Conservation (phyloP, 768 basidiomycete species). For the Leccinellum albellum region DNA sequence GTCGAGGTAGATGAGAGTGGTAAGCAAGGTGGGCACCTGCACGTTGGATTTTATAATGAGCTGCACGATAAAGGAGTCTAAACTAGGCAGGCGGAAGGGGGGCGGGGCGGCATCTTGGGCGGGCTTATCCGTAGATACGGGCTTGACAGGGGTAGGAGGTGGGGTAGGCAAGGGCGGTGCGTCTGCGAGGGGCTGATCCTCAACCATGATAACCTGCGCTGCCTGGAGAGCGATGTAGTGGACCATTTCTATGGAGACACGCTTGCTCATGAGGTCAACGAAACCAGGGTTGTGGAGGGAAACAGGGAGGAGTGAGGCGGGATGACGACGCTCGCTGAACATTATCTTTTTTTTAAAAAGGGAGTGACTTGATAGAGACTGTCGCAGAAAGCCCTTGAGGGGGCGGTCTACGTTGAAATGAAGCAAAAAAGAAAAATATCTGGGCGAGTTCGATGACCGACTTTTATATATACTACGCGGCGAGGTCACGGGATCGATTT, state of each 20-base stretch:
- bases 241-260: conserved; percentile 84
- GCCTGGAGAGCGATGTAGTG: conserved; percentile 77
- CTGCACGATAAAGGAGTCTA: conserved; percentile 82
- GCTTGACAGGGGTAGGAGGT: conserved; percentile 60
- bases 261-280: conserved; percentile 70
- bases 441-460: background rate
- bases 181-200: conserved; percentile 40
- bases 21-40: conserved; percentile 84
- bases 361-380: conserved; percentile 33
- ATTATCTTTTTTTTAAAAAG: conserved; percentile 26
- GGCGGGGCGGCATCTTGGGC: conserved; percentile 25
- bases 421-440: conserved; percentile 8
- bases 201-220: conserved; percentile 68
- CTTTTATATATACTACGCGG: conserved; percentile 20
- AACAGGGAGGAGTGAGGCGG: conserved; percentile 78
- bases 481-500: conserved; percentile 28
- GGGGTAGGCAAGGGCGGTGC: conserved; percentile 54
- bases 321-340: conserved; percentile 48
- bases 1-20: conserved; percentile 89
- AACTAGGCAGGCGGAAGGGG: conserved; percentile 47
- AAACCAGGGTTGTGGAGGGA: conserved; percentile 77
- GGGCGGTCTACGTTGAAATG: conserved; percentile 9
- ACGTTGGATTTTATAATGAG: conserved; percentile 82
- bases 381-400: conserved; percentile 10
- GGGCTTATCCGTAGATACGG: conserved; percentile 33